Percentiles rank a stretch among this genome's conserved stretches.
These are phyloP conservation scores for Sporothrix luriei DNA, from an alignment of 2,329 filamentous ascomycete genomes.

Conservation along the genomic window DNA sequence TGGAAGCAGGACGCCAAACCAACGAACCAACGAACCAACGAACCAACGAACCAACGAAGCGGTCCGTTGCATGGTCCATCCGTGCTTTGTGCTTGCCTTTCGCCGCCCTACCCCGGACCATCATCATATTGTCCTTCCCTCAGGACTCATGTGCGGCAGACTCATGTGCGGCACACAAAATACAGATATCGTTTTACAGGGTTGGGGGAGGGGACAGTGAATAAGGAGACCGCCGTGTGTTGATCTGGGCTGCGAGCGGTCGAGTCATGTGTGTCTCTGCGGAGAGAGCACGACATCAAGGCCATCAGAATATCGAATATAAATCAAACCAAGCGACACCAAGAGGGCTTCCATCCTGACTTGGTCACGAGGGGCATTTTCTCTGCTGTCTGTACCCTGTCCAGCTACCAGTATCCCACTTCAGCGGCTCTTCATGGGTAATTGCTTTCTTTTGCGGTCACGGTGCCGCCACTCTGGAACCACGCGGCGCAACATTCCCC, in stretches of 20 bases:
- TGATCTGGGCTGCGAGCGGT: background rate
- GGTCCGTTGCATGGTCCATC: background rate
- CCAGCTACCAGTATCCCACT: background rate
- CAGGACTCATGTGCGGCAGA: background rate
- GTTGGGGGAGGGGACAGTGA: background rate
- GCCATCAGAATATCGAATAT: background rate
- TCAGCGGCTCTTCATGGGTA: no score
- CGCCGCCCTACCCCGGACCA: no score
- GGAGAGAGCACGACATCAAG: background rate
- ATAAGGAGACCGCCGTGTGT: no score
- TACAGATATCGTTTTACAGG: background rate
- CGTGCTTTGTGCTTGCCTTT: background rate
- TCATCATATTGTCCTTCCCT: background rate
- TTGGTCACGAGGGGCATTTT: background rate
- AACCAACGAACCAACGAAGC: background rate
- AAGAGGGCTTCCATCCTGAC: background rate
- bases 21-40: background rate
- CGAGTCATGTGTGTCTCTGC: no score
- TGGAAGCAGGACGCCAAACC: no score
- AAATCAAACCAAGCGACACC: background rate
- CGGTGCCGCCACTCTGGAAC: conserved; percentile 13
- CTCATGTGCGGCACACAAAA: background rate
- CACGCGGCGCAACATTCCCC: background rate
- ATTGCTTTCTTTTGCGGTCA: background rate
- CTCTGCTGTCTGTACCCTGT: background rate